Base-by-base conservation (phyloP, 2,329 filamentous ascomycete genomes). In the Nectriaceae sp. region DNA sequence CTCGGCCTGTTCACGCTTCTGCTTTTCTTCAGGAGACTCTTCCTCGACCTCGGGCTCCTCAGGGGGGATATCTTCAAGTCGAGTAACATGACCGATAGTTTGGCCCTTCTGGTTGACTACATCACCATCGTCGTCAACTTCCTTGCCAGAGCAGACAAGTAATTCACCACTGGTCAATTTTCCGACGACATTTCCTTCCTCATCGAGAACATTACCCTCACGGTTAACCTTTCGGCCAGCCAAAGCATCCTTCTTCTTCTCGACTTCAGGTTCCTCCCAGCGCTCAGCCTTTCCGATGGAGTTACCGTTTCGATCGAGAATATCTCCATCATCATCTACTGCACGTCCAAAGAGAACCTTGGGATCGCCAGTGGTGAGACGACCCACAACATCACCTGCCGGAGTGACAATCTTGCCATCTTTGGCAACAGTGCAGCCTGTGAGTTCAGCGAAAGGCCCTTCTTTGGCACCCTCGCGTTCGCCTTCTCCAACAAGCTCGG, bases 281-380 rank as follows among this genome's bases (percentile, higher is more conserved):
- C 81, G 74, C 65, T 84, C 81, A 1, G 81, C 80, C 52, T 79
- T 77, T 21, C 79, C 81, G 2, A 84, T 65, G 1, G 72, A 64
- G 53, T 84, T 84, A 24, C 81, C 81, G 63, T 90, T 91, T 66
- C 84, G 85, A 74, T 94, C 90, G 47, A 88, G 76, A 24, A 95
- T 84, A 48, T 94, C 89, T 31, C 90, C 90, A 54, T 95, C 89
- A 53, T 90, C 85, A 48, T 94, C 90, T 16, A 94, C 89, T 8
- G 76, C 62, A 40, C 89, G 86, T 15, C 90, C 90, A 31, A 85
- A 82, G 1, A 95, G 78, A 43, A 77, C 74, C 77, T 90, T 90
- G 29, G 79, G 67, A 46, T 95, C 87, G 3, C 89, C 90, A 40
- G 84, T 81, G 3, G 80, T 75, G 33, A 93, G 78, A 36, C 85